A percentile compares a stretch with the other conserved stretches of the same genome.
Conservation (phyloP, 2,329 filamentous ascomycete genomes). For the Diaporthe citri region DNA sequence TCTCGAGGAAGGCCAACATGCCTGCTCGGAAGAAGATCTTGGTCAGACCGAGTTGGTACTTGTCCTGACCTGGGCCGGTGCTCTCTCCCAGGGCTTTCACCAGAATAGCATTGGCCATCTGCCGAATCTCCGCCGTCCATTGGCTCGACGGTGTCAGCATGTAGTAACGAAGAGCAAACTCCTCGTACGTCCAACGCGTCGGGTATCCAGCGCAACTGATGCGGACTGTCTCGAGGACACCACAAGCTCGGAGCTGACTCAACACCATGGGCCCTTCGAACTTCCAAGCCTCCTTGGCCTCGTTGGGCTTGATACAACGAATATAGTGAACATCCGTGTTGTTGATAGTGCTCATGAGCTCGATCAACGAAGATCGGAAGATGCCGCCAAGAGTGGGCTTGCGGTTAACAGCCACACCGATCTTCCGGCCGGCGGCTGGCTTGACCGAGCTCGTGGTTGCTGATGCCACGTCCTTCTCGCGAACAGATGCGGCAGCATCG, state of each 20-base stretch:
- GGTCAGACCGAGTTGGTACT: constrained; percentile 96
- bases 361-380: constrained; percentile 98
- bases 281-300: constrained; percentile 96
- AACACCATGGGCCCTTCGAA: constrained; percentile 99
- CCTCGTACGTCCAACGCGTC: constrained; percentile 98
- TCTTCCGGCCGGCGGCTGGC: constrained; percentile 81
- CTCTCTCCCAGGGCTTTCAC: constrained; percentile 87
- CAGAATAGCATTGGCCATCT: constrained; percentile 94
- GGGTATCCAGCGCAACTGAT: constrained; percentile 98
- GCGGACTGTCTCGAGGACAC: constrained; percentile 97
- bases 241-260: constrained; percentile 95
- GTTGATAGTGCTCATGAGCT: constrained; percentile 98
- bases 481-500: constrained; percentile 85
- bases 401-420: constrained; percentile 91
- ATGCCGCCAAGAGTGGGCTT: constrained; percentile 98
- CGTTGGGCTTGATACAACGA: constrained; percentile 98
- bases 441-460: constrained; percentile 79
- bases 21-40: constrained; percentile 99
- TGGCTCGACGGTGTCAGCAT: constrained; percentile 92
- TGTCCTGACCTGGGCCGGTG: constrained; percentile 82
- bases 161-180: constrained; percentile 97
- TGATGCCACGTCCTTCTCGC: constrained; percentile 85
- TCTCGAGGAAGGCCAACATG: constrained; percentile 98
- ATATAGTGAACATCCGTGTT: constrained; percentile 99
- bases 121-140: constrained; percentile 93